phyloP scores from a whole-genome alignment of 163 green algal species.

The Dunaliella salina region DNA sequence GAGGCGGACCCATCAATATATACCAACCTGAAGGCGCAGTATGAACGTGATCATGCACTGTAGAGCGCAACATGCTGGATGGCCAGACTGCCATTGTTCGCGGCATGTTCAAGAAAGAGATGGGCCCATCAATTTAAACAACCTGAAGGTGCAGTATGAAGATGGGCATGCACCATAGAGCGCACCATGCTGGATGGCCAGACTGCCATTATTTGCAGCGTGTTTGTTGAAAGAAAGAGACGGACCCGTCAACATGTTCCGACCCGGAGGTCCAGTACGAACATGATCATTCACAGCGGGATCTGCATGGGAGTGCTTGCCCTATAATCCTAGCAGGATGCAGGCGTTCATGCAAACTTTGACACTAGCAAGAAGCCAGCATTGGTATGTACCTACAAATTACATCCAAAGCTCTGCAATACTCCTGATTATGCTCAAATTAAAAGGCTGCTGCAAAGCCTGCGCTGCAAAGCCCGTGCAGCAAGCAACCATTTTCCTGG shows the following conservation, averaged over 20 bases:
- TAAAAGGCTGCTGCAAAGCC: too few relatives aligned
- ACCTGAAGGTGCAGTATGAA: conserved; percentile 52
- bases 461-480: too few relatives aligned
- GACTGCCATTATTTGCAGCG: conserved; percentile 67
- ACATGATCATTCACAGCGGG: neutral
- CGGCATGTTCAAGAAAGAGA: conserved; percentile 83
- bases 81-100: conserved; percentile 66
- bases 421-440: too few relatives aligned
- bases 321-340: neutral
- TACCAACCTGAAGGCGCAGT: conserved; percentile 57
- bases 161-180: conserved; percentile 50
- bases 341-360: neutral
- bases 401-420: too few relatives aligned
- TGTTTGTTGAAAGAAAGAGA: conserved; percentile 79
- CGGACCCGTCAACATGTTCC: conserved; percentile 42
- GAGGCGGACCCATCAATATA: conserved; percentile 74
- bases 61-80: conserved; percentile 71
- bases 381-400: too few relatives aligned
- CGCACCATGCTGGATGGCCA: conserved; percentile 57
- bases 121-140: conserved; percentile 64
- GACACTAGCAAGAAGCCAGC: neutral
- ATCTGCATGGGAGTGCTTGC: neutral
- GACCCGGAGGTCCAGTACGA: neutral
- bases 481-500: too few relatives aligned
- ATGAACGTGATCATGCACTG: conserved; percentile 7